Evolutionary conservation across 441 rosid genomes (phyloP).

Genomic region (Mallotus repandus): DNA sequence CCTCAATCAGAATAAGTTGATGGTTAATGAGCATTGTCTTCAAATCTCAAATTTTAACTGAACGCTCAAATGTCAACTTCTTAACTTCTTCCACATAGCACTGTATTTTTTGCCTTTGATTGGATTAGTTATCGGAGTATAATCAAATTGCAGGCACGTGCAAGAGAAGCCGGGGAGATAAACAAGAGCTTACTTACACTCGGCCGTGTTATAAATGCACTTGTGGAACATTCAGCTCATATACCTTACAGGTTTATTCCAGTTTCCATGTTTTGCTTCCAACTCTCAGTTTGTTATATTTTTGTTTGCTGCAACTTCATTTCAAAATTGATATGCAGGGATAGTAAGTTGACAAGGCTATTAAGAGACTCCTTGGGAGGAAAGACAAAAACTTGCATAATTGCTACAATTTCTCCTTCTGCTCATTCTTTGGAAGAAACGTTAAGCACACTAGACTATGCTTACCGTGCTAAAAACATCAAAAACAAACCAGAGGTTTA

Average conservation of each 20-base stretch:
- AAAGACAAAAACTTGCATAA: constrained; percentile 93
- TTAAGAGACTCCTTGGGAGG: constrained; percentile 93
- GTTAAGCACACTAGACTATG: constrained; percentile 91
- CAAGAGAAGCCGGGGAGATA: constrained; percentile 97
- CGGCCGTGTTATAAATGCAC: constrained; percentile 94
- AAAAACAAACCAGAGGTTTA: constrained; percentile 94
- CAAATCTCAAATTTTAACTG: too few species aligned
- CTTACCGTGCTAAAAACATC: constrained; percentile 87
- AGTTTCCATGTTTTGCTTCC: too few species aligned
- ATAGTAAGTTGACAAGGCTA: constrained; percentile 93
- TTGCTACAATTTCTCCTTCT: constrained; percentile 92
- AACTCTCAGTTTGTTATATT: not conserved
- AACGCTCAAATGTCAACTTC: not conserved
- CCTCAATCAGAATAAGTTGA: too few species aligned
- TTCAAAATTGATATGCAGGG: constrained; percentile 44
- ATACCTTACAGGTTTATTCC: constrained; percentile 63
- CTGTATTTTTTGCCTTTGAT: not conserved
- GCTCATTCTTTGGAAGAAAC: constrained; percentile 86
- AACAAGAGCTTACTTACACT: constrained; percentile 94
- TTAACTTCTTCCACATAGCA: not conserved
- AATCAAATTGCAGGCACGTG: constrained; percentile 61
- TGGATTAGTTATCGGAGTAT: not conserved
- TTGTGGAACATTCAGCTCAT: constrained; percentile 93
- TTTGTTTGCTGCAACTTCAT: not conserved
- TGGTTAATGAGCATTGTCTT: too few species aligned